phyloP scores from a whole-genome alignment of 1,284 basidiomycete species.

The Fomes fomentarius region DNA sequence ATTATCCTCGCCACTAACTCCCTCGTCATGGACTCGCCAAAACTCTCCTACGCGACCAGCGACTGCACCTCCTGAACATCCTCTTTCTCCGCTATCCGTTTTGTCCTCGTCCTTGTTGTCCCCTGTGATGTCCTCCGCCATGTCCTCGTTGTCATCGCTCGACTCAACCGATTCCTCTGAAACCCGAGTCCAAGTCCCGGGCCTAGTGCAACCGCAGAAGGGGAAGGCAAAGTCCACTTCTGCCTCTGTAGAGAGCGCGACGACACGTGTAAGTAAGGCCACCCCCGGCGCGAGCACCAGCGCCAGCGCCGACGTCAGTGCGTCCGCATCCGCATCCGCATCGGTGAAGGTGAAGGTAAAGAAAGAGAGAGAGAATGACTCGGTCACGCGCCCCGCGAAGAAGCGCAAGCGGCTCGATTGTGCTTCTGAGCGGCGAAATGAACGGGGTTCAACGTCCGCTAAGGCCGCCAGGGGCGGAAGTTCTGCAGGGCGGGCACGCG shows the following conservation, averaged over 20 bases:
- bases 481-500: not conserved
- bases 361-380: not conserved
- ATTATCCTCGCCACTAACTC: not conserved
- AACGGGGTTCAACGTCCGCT: not conserved
- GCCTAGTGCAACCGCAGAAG: not conserved
- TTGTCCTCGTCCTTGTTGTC: not conserved
- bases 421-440: not conserved
- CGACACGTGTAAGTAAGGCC: too few relatives aligned
- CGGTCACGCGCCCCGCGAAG: conserved; percentile 5
- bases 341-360: conserved; percentile 10
- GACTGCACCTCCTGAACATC: not conserved
- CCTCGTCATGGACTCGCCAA: too few relatives aligned
- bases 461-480: not conserved
- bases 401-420: conserved; percentile 13
- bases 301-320: too few relatives aligned
- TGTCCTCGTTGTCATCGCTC: conserved; percentile 11
- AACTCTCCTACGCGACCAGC: too few relatives aligned
- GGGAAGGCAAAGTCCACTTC: not conserved
- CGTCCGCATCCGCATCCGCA: too few relatives aligned
- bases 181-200: too few relatives aligned
- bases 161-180: not conserved
- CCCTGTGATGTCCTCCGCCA: not conserved
- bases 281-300: not conserved
- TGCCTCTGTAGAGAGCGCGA: too few relatives aligned
- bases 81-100: not conserved